These are phyloP conservation scores for Telfairia occidentalis DNA, from an alignment of 331 rosid genomes.

Conservation along the genomic window DNA sequence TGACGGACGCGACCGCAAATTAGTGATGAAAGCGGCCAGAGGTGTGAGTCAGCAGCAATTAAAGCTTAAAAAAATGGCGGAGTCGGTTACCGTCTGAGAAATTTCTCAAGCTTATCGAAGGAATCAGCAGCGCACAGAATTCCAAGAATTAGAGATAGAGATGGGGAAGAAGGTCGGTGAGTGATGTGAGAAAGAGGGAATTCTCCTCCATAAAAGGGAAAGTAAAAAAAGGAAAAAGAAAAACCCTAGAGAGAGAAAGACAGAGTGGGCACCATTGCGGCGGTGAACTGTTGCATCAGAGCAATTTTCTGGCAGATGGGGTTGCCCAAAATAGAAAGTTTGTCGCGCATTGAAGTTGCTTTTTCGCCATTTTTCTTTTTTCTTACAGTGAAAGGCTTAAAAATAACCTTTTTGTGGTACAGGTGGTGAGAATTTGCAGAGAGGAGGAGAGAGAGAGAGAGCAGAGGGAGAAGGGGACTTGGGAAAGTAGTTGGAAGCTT, in stretches of 20 bases:
- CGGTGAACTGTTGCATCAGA: conserved; percentile 8
- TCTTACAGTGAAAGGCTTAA: not conserved
- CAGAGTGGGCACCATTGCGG: conserved; percentile 4
- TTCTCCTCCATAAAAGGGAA: not conserved
- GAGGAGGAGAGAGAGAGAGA: not conserved
- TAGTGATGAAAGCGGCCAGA: not conserved
- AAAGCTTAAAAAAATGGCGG: not conserved
- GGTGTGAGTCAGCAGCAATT: not conserved
- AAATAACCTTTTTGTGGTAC: not conserved
- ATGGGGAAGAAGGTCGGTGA: not conserved
- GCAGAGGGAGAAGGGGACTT: not conserved
- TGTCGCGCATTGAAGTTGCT: conserved; percentile 1
- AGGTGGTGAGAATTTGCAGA: not conserved
- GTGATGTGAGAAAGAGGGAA: not conserved
- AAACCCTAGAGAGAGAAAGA: conserved; percentile 6
- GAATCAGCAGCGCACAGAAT: not conserved
- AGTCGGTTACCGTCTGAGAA: conserved; percentile 1
- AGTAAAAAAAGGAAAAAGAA: not conserved
- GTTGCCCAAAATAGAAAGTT: not conserved
- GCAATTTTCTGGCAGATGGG: not conserved
- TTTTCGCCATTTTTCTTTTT: not conserved
- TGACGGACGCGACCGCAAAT: not conserved
- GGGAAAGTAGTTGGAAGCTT: conserved; percentile 6
- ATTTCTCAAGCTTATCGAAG: not conserved
- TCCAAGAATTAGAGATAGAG: conserved; percentile 3